phyloP scores from a whole-genome alignment of 2,329 filamentous ascomycete species.

The Thielaviopsis ethacetica region DNA sequence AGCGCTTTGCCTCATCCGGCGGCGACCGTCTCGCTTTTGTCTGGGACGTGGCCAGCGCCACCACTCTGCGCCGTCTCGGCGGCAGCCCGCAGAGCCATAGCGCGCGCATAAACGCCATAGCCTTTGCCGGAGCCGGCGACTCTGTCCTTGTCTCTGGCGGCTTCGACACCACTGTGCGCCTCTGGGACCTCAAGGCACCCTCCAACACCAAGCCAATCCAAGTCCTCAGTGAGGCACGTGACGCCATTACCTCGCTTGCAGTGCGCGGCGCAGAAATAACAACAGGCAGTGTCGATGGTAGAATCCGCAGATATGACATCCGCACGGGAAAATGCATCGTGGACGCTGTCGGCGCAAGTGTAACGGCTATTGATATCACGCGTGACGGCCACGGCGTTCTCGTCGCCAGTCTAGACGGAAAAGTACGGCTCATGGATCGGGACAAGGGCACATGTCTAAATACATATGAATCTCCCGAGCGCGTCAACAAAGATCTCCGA shows the following conservation, averaged over 20 bases:
- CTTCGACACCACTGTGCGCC: slow-evolving; percentile 57
- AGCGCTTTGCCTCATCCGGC: slow-evolving; percentile 70
- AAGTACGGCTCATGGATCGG: slow-evolving; percentile 67
- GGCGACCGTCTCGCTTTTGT: slow-evolving; percentile 84
- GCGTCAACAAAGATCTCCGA: slow-evolving; percentile 54
- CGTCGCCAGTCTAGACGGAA: slow-evolving; percentile 59
- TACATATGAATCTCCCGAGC: slow-evolving; percentile 43
- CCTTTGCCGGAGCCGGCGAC: slow-evolving; percentile 63
- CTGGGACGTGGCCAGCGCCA: slow-evolving; percentile 78
- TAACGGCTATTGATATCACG: slow-evolving; percentile 61
- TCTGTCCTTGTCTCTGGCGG: slow-evolving; percentile 55
- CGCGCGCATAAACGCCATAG: slow-evolving; percentile 60
- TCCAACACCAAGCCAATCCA: slow-evolving; percentile 47
- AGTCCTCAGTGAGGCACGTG: slow-evolving; percentile 54
- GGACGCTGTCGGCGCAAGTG: slow-evolving; percentile 52
- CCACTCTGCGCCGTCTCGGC: slow-evolving; percentile 59
- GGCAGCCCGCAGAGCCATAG: slow-evolving; percentile 46
- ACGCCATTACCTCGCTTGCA: slow-evolving; percentile 41
- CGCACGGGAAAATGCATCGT: slow-evolving; percentile 53
- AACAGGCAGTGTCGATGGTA: slow-evolving; percentile 68
- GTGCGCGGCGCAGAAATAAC: slow-evolving; percentile 43
- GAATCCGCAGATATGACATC: slow-evolving; percentile 68
- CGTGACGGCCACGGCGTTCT: slow-evolving; percentile 59
- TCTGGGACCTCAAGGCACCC: slow-evolving; percentile 53
- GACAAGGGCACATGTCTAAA: slow-evolving; percentile 56